Evolutionary conservation across 768 basidiomycete species (phyloP).

Genomic region (Kwoniella sp.): DNA sequence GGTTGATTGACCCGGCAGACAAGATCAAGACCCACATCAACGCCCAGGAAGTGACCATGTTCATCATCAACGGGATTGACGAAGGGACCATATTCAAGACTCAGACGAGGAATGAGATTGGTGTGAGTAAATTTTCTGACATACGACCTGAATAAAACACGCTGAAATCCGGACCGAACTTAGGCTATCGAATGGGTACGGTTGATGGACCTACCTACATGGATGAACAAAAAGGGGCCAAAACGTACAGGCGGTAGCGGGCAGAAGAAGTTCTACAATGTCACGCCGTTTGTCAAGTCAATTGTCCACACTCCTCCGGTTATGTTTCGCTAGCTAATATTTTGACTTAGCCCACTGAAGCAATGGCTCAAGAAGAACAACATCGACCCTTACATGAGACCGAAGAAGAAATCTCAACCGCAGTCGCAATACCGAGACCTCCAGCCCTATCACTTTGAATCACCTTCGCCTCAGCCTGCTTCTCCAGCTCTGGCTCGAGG

Average conservation of each 20-base stretch:
- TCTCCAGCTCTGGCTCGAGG: neutral
- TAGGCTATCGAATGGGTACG: conserved; percentile 98
- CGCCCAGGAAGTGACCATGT: conserved; percentile 88
- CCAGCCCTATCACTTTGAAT: conserved; percentile 43
- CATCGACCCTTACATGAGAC: conserved; percentile 31
- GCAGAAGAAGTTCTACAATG: conserved; percentile 82
- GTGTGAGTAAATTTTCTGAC: conserved; percentile 63
- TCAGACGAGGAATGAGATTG: conserved; percentile 96
- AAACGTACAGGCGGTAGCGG: conserved; percentile 56
- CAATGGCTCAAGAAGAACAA: conserved; percentile 42
- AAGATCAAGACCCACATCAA: conserved; percentile 83
- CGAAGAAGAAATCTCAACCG: conserved; percentile 27
- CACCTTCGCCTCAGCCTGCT: conserved; percentile 6
- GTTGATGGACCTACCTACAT: conserved; percentile 84
- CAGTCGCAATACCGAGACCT: conserved; percentile 21
- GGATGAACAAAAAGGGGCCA: conserved; percentile 69
- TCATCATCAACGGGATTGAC: conserved; percentile 81
- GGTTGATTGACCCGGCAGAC: conserved; percentile 59
- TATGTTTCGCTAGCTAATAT: neutral
- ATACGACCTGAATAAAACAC: neutral
- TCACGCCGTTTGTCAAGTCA: conserved; percentile 81
- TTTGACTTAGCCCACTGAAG: conserved; percentile 40
- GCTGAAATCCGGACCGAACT: conserved; percentile 10
- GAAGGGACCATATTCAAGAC: conserved; percentile 89
- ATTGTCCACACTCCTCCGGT: conserved; percentile 16